A percentile compares a stretch with the other conserved stretches of the same genome.
Evolutionary conservation across 208 protist species (phyloP).

Genomic region (Tritrichomonas musculus): DNA sequence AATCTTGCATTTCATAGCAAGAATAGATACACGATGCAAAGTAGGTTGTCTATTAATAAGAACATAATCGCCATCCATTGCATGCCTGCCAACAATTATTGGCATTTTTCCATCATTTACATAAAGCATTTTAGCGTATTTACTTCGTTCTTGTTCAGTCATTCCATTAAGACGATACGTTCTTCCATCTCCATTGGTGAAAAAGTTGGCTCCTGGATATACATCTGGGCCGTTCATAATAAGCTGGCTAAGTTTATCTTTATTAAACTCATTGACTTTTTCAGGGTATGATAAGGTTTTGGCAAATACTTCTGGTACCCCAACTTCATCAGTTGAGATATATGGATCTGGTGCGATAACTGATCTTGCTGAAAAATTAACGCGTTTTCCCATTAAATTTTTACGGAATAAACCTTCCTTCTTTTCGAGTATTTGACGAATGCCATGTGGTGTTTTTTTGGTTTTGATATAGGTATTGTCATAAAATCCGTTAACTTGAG

Average conservation of each 20-base stretch:
- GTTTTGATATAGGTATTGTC: not conserved
- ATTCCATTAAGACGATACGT: not conserved
- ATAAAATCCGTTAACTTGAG: not conserved
- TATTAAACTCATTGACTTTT: slow-evolving; percentile 34
- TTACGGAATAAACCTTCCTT: slow-evolving; percentile 98
- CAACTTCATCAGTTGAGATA: slow-evolving; percentile 75
- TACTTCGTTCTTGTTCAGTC: not conserved
- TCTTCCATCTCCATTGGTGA: slow-evolving; percentile 61
- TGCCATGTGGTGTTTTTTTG: slow-evolving; percentile 26
- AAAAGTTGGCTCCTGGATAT: slow-evolving; percentile 93
- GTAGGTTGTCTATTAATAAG: slow-evolving; percentile 99
- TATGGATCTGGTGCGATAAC: slow-evolving; percentile 98
- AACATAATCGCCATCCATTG: slow-evolving; percentile 87
- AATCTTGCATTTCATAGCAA: slow-evolving; percentile 74
- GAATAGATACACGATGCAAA: slow-evolving; percentile 97
- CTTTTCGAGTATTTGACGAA: slow-evolving; percentile 81
- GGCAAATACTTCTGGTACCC: slow-evolving; percentile 61
- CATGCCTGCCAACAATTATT: slow-evolving; percentile 77
- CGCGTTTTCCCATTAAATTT: slow-evolving; percentile 99
- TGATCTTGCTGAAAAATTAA: slow-evolving; percentile 80
- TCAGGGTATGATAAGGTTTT: slow-evolving; percentile 46
- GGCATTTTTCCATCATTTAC: not conserved
- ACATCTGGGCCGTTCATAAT: slow-evolving; percentile 89
- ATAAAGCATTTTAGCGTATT: not conserved
- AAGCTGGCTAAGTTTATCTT: slow-evolving; percentile 68